Evolutionary conservation across 2,329 filamentous ascomycete species (phyloP).

Genomic region (Colletotrichum cuscutae): DNA sequence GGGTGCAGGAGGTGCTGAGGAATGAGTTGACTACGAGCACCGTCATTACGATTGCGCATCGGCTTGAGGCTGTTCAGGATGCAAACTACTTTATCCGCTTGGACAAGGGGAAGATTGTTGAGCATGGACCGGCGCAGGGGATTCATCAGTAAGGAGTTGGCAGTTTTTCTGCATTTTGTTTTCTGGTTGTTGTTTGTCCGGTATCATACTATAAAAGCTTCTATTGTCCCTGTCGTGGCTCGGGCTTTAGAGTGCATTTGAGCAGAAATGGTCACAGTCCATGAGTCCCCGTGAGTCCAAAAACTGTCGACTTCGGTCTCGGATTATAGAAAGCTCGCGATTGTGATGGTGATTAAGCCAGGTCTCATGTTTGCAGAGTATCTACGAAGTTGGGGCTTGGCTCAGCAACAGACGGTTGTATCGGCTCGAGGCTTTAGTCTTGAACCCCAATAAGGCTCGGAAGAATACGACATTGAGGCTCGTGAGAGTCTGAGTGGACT

Average conservation of each 20-base stretch:
- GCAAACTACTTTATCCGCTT: slow-evolving; percentile 66
- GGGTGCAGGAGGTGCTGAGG: slow-evolving; percentile 67
- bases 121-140: slow-evolving; percentile 53
- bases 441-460: not conserved
- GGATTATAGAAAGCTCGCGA: not conserved
- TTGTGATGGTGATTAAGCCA: not conserved
- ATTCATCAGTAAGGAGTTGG: slow-evolving; percentile 1
- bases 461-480: not conserved
- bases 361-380: not conserved
- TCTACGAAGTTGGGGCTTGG: not conserved
- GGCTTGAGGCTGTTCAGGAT: slow-evolving; percentile 70
- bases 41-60: slow-evolving; percentile 74
- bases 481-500: not conserved
- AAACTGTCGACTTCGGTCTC: not conserved
- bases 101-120: slow-evolving; percentile 61
- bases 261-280: not conserved
- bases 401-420: not conserved
- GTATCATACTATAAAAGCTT: not conserved
- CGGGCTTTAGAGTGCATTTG: not conserved
- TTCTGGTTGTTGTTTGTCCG: not conserved
- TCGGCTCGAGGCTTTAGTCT: not conserved
- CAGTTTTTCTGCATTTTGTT: no score
- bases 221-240: not conserved
- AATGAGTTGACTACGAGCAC: slow-evolving; percentile 66
- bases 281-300: not conserved